phyloP scores from a whole-genome alignment of 1,284 basidiomycete species.

The Violaceomyces palustris region DNA sequence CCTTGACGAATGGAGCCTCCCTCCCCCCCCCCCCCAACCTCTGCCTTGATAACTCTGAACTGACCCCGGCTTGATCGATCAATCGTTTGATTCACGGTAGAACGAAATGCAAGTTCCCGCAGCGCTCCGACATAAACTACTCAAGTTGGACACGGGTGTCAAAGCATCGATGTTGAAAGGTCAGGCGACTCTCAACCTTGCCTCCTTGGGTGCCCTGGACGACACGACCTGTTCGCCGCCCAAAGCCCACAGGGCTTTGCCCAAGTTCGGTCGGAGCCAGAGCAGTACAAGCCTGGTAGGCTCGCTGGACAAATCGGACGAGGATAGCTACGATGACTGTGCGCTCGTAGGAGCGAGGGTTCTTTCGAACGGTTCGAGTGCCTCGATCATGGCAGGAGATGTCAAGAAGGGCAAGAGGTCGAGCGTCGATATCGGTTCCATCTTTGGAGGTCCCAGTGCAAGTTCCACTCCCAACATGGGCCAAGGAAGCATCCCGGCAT shows the following conservation, averaged over 20 bases:
- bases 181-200: constrained; percentile 64
- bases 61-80: background rate
- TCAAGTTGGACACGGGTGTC: constrained; percentile 70
- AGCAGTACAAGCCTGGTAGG: constrained; percentile 4
- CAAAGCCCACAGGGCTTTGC: constrained; percentile 25
- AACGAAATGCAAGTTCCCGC: constrained; percentile 63
- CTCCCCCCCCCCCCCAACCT: too few species aligned
- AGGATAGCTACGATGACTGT: too few species aligned
- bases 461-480: background rate
- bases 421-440: too few species aligned
- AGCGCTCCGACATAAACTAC: constrained; percentile 68
- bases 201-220: constrained; percentile 45
- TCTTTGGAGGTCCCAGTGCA: background rate
- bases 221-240: constrained; percentile 4
- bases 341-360: too few species aligned
- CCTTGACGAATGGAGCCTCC: too few species aligned
- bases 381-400: too few species aligned
- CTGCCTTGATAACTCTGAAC: too few species aligned
- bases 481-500: background rate
- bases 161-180: constrained; percentile 86
- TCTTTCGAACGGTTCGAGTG: too few species aligned
- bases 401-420: too few species aligned
- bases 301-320: background rate
- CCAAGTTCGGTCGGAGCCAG: too few species aligned
- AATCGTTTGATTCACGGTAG: background rate